Conservation (phyloP, 495 filamentous ascomycete genomes). For the Lichina pygmaea region DNA sequence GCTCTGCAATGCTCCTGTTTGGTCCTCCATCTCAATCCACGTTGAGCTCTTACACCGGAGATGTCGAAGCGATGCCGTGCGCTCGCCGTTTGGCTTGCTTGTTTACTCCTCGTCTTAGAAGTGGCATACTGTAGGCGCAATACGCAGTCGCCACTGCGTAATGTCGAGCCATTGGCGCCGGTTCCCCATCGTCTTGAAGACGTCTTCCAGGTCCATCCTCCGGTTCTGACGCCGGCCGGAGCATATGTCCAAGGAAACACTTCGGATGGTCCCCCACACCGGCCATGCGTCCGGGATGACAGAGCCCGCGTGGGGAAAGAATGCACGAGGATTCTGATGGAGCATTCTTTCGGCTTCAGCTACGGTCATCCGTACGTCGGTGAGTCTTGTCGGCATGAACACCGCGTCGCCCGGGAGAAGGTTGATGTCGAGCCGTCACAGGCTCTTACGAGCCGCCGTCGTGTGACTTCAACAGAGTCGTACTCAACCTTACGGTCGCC, state of each 20-base stretch:
- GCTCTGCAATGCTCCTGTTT: too few species aligned
- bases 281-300: too few species aligned
- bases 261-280: too few species aligned
- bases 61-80: too few species aligned
- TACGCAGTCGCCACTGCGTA: background rate
- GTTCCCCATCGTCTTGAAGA: constrained; percentile 14
- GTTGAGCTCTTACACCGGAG: too few species aligned
- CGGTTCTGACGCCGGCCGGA: constrained; percentile 20
- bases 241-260: background rate
- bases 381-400: constrained; percentile 6
- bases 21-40: too few species aligned
- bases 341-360: constrained; percentile 46
- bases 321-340: constrained; percentile 33
- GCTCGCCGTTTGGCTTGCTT: too few species aligned
- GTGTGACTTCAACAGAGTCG: constrained; percentile 52
- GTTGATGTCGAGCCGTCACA: constrained; percentile 9
- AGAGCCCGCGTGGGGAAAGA: constrained; percentile 4
- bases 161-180: background rate
- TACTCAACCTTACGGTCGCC: constrained; percentile 59
- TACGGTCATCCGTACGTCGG: constrained; percentile 63
- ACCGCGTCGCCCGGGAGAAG: background rate
- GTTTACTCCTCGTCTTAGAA: too few species aligned
- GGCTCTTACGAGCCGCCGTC: constrained; percentile 38
- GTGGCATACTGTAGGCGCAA: too few species aligned
- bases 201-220: constrained; percentile 44